Percentiles rank a stretch among this genome's conserved stretches.
Evolutionary conservation across 2,329 filamentous ascomycete genomes (phyloP).

Genomic region (Rhynchosporium secalis): DNA sequence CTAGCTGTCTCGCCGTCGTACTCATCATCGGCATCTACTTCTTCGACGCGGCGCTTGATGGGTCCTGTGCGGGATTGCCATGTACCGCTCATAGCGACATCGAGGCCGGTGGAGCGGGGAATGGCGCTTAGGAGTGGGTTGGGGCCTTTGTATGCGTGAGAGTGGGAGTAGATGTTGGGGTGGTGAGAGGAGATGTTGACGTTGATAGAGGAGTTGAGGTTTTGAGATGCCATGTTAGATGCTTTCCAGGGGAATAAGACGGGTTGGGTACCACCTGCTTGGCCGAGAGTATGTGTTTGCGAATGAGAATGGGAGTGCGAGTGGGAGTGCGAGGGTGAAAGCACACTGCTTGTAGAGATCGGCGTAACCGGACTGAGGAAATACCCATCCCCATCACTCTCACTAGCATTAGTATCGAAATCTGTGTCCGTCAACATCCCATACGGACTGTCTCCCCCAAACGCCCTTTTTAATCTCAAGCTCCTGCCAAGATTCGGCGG

Average conservation of each 20-base stretch:
- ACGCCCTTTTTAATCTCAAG: conserved; percentile 40
- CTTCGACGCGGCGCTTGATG: conserved; percentile 30
- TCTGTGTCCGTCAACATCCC: conserved; percentile 44
- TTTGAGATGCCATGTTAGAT: conserved; percentile 35
- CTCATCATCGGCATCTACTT: conserved; percentile 34
- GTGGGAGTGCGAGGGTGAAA: neutral
- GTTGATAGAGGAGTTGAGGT: conserved; percentile 30
- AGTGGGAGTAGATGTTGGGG: neutral
- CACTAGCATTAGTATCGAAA: conserved; percentile 38
- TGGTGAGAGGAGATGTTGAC: conserved; percentile 7
- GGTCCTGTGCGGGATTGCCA: conserved; percentile 4
- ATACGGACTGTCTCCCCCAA: conserved; percentile 44
- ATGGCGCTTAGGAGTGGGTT: conserved; percentile 49
- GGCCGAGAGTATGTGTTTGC: conserved; percentile 20
- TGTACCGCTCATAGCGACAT: conserved; percentile 15
- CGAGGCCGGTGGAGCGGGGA: conserved; percentile 41
- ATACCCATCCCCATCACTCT: conserved; percentile 34
- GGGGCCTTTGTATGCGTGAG: conserved; percentile 25
- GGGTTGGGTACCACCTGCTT: neutral
- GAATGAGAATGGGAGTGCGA: conserved; percentile 4
- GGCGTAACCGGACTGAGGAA: conserved; percentile 35
- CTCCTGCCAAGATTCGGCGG: conserved; percentile 30
- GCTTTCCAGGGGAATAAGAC: conserved; percentile 31
- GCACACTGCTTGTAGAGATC: conserved; percentile 12
- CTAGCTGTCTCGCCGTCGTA: conserved; percentile 34